Evolutionary conservation across 345 rosid species (phyloP), one percentile per base, ranked within the genome.

Genomic region (Rhizophora apiculata): DNA sequence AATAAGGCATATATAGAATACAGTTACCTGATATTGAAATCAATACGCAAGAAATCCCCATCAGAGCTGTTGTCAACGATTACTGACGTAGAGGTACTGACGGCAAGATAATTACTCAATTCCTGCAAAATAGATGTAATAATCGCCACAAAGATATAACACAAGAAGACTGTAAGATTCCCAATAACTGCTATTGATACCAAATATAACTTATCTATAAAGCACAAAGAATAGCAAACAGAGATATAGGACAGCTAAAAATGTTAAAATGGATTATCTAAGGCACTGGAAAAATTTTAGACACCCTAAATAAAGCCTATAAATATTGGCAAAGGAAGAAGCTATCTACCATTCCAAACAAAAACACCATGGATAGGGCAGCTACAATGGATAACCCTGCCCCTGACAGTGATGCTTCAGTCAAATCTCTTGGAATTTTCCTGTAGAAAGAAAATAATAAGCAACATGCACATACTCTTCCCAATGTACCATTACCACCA

Each of bases 401-500:
- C 73, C 99, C 98, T 13, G 98, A 92, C 37, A 96, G 68, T 51
- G 98, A 87, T 48, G 99, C 99, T 82, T 92, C 98, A 0, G 99
- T 96, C 87, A 96, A 88, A 83, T 96, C 99, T 79, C 99, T 88
- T 16, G 99, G 99, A 63, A 92, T 96, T 87, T 92, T 96, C 90
- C 99, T 96, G 93, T 67, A 80, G 8, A 16, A 68, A 65, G 24
- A 20, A 63, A 67, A 68, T 54, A 56, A 63, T 39, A 63, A 65
- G 63, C 15, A 60, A 54, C 10, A n/a, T 16, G 6, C 7, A 22
- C 29, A 31, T 36, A 1, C 1, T 5, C 24, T 32, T 7, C 59
- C 60, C 30, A 7, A 51, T 30, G 3, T 22, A 39, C 8, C 24
- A 11, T 1, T n/a, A 60, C n/a, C 11, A 9, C 36, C 31, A 26